Percentiles rank a stretch among this genome's conserved stretches.
Evolutionary conservation across 257 asterid species (phyloP).

Genomic region (Anisodus tanguticus): DNA sequence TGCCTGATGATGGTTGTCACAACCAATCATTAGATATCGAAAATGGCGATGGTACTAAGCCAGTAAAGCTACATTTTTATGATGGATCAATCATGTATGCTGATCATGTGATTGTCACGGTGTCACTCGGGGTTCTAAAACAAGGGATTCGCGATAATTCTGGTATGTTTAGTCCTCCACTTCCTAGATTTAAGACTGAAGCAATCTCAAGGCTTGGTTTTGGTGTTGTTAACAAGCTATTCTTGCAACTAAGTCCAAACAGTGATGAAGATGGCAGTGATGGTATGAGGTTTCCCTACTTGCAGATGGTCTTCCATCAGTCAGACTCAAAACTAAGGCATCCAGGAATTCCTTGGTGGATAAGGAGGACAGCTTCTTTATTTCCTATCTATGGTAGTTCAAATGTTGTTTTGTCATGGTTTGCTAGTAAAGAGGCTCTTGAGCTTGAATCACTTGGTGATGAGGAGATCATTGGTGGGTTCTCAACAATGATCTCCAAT

Average conservation of each 20-base stretch:
- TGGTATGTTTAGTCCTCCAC: constrained; percentile 60
- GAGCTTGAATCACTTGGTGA: constrained; percentile 67
- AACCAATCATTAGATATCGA: not conserved
- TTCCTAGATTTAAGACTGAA: constrained; percentile 57
- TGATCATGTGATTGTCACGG: constrained; percentile 83
- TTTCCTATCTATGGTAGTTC: constrained; percentile 68
- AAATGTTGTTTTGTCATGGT: constrained; percentile 69
- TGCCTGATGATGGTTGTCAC: constrained; percentile 23
- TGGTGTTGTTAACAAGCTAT: constrained; percentile 86
- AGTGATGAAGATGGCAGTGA: constrained; percentile 23
- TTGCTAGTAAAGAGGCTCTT: constrained; percentile 81
- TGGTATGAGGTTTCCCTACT: constrained; percentile 48
- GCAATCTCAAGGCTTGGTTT: constrained; percentile 83
- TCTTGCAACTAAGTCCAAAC: constrained; percentile 49
- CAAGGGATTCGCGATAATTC: constrained; percentile 52
- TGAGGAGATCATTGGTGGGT: constrained; percentile 64
- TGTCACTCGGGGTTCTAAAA: constrained; percentile 82
- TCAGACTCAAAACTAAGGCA: constrained; percentile 46
- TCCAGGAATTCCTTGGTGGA: constrained; percentile 58
- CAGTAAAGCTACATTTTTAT: constrained; percentile 69
- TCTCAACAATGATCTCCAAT: constrained; percentile 60
- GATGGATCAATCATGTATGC: constrained; percentile 68
- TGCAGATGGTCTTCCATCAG: constrained; percentile 78
- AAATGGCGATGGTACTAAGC: constrained; percentile 39
- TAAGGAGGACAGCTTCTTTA: constrained; percentile 63